A percentile compares a stretch with the other conserved stretches of the same genome.
These are phyloP conservation scores for Lyophyllum atratum DNA, from an alignment of 768 basidiomycete genomes.

Conservation along the genomic window DNA sequence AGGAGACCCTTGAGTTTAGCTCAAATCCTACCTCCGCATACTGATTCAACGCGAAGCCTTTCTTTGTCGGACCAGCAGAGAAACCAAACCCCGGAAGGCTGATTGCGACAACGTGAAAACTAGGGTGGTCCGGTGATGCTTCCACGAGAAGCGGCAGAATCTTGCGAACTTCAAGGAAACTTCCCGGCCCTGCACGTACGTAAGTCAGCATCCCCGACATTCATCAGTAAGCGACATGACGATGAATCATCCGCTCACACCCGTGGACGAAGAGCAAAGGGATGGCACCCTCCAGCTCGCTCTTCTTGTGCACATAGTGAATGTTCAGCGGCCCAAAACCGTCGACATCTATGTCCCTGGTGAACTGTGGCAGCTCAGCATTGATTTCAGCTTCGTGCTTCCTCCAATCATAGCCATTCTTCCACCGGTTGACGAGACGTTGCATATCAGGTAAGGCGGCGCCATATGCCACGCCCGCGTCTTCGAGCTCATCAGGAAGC, in stretches of 20 bases:
- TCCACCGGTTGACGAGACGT: slow-evolving; percentile 50
- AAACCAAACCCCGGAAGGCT: slow-evolving; percentile 66
- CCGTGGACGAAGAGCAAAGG: slow-evolving; percentile 51
- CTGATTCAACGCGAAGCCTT: slow-evolving; percentile 50
- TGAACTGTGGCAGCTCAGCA: slow-evolving; percentile 56
- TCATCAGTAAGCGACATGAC: slow-evolving; percentile 6
- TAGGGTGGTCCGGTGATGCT: slow-evolving; percentile 44
- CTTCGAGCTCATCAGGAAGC: slow-evolving; percentile 60
- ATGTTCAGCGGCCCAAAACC: slow-evolving; percentile 45
- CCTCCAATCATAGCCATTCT: slow-evolving; percentile 57
- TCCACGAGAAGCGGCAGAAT: slow-evolving; percentile 53
- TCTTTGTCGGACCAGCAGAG: slow-evolving; percentile 55
- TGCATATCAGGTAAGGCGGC: slow-evolving; percentile 49
- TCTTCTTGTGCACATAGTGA: slow-evolving; percentile 62
- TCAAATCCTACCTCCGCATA: slow-evolving; percentile 43
- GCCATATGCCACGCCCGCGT: slow-evolving; percentile 50
- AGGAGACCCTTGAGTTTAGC: slow-evolving; percentile 3
- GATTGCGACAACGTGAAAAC: slow-evolving; percentile 62
- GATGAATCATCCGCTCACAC: slow-evolving; percentile 35
- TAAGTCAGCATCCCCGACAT: not conserved
- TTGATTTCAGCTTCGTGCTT: slow-evolving; percentile 55
- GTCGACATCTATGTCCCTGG: slow-evolving; percentile 48
- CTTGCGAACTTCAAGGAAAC: slow-evolving; percentile 58
- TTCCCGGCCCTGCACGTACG: slow-evolving; percentile 53
- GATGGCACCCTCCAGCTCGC: slow-evolving; percentile 43